These are phyloP conservation scores for Trifolium subterraneum DNA, from an alignment of 306 rosid species.

Conservation along the genomic window DNA sequence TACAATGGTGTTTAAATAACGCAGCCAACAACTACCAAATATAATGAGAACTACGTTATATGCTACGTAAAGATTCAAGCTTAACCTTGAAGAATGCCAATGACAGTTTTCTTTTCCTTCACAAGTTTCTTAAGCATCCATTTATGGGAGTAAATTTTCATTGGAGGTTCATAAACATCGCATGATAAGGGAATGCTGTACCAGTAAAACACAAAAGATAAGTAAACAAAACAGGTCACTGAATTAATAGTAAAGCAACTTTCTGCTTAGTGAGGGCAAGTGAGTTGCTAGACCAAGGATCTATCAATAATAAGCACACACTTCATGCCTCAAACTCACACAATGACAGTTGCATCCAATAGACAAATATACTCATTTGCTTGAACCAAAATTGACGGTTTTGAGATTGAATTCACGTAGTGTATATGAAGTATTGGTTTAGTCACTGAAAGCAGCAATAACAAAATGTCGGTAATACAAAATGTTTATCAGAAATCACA, in stretches of 20 bases:
- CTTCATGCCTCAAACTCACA: not conserved
- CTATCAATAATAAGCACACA: not conserved
- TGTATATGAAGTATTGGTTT: conserved; percentile 32
- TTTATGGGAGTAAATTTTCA: not conserved
- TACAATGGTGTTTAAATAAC: not conserved
- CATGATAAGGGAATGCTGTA: not conserved
- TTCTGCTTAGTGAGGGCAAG: not conserved
- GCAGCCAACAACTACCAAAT: not conserved
- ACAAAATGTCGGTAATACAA: conserved; percentile 36
- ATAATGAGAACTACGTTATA: not conserved
- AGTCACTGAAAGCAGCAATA: conserved; percentile 35
- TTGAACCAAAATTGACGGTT: conserved; percentile 41
- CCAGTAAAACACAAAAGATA: not conserved
- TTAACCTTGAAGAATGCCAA: not conserved
- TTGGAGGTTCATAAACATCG: not conserved
- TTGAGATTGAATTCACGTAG: conserved; percentile 33
- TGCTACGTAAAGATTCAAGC: not conserved
- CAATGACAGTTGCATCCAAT: conserved; percentile 5
- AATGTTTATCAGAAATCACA: conserved; percentile 27
- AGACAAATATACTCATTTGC: conserved; percentile 31
- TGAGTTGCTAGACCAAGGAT: not conserved
- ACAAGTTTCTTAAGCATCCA: not conserved
- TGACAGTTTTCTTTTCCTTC: not conserved
- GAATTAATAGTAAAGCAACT: not conserved
- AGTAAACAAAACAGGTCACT: not conserved